Percentiles rank a stretch among this genome's conserved stretches.
These are phyloP conservation scores for Albatrellus ellisii DNA, from an alignment of 768 basidiomycete species.

Conservation along the genomic window DNA sequence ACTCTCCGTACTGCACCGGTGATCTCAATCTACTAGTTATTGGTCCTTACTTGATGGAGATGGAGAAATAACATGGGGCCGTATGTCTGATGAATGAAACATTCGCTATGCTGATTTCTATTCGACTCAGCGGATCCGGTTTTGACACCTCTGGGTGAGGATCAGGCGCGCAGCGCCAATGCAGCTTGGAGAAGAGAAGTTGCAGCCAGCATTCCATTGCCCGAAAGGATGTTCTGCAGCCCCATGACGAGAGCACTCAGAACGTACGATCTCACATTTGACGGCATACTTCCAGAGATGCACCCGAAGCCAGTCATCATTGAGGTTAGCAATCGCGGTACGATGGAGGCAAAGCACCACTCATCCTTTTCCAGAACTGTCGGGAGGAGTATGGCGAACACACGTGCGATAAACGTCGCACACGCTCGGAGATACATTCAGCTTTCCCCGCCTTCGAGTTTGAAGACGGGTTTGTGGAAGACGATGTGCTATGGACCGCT, in stretches of 20 bases:
- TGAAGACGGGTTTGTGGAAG: slow-evolving; percentile 13
- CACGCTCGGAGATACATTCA: slow-evolving; percentile 5
- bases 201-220: slow-evolving; percentile 5
- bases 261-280: slow-evolving; percentile 11
- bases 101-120: background rate
- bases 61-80: slow-evolving; percentile 11
- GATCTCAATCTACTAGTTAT: background rate
- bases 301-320: slow-evolving; percentile 9
- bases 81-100: slow-evolving; percentile 3
- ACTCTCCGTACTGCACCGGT: background rate
- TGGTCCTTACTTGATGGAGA: slow-evolving; percentile 11
- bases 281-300: slow-evolving; percentile 1
- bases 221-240: slow-evolving; percentile 9
- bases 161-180: slow-evolving; percentile 9
- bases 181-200: slow-evolving; percentile 11
- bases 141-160: slow-evolving; percentile 12
- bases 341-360: background rate
- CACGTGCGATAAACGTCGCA: slow-evolving; percentile 11
- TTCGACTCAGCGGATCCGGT: slow-evolving; percentile 10
- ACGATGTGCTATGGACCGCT: slow-evolving; percentile 8
- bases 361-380: slow-evolving; percentile 3
- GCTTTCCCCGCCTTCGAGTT: slow-evolving; percentile 11
- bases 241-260: slow-evolving; percentile 10
- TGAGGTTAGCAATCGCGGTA: slow-evolving; percentile 4
- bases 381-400: slow-evolving; percentile 10